Conservation (phyloP, 768 basidiomycete genomes). For the Trametopsis cervina region DNA sequence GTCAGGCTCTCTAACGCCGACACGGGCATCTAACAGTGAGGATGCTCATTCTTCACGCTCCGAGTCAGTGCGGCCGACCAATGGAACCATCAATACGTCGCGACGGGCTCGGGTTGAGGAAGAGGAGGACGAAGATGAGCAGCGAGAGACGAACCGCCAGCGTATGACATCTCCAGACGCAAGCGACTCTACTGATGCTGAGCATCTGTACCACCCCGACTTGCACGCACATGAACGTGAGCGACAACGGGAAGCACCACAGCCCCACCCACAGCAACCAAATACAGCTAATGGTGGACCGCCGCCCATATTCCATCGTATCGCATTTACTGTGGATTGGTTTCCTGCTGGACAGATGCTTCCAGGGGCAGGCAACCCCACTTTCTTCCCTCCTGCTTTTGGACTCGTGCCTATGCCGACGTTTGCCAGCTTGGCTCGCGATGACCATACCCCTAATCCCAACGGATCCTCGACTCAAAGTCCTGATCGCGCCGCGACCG, state of each 20-base stretch:
- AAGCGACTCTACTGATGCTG: slow-evolving; percentile 16
- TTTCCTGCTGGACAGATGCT: too few species aligned
- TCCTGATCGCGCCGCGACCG: too few species aligned
- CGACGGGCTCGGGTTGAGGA: slow-evolving; percentile 55
- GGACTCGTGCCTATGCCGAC: too few species aligned
- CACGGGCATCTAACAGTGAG: neutral
- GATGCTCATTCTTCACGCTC: too few species aligned
- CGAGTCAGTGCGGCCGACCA: neutral
- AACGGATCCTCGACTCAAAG: too few species aligned
- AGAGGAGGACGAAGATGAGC: slow-evolving; percentile 55
- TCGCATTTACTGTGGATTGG: slow-evolving; percentile 2
- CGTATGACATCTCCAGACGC: slow-evolving; percentile 32
- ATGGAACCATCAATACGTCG: neutral
- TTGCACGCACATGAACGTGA: slow-evolving; percentile 12
- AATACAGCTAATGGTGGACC: neutral
- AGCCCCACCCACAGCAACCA: neutral
- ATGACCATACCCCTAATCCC: too few species aligned
- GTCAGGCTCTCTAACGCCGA: neutral
- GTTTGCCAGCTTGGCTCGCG: too few species aligned
- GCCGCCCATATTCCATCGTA: neutral
- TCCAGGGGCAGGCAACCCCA: too few species aligned
- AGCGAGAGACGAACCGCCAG: slow-evolving; percentile 55
- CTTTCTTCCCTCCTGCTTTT: too few species aligned
- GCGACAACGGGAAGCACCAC: slow-evolving; percentile 6
- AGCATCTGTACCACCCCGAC: slow-evolving; percentile 16